phyloP scores from a whole-genome alignment of 2,329 filamentous ascomycete species.

The Aspergillus fumigatus region DNA sequence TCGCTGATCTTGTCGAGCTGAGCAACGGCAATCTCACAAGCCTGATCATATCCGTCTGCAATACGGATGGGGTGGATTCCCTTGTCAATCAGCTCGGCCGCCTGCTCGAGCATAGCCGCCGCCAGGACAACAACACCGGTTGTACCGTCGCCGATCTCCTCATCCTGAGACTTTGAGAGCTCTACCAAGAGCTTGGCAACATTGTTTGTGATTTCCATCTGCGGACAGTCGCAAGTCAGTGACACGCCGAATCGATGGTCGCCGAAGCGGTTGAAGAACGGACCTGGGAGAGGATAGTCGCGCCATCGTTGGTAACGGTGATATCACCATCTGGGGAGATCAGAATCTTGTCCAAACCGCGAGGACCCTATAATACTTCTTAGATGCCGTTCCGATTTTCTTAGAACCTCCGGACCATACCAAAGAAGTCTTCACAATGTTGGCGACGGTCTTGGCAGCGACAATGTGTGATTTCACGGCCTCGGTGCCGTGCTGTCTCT shows the following conservation, averaged over 20 bases:
- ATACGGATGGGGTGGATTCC: slow-evolving; percentile 98
- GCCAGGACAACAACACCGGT: slow-evolving; percentile 96
- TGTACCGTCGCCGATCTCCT: slow-evolving; percentile 97
- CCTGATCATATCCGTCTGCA: slow-evolving; percentile 95
- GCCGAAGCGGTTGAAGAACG: slow-evolving; percentile 12
- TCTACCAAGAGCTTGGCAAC: slow-evolving; percentile 95
- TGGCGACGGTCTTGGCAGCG: slow-evolving; percentile 90
- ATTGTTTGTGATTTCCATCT: slow-evolving; percentile 99
- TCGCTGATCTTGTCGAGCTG: slow-evolving; percentile 94
- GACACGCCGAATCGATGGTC: slow-evolving; percentile 4
- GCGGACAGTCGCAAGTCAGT: slow-evolving; percentile 16
- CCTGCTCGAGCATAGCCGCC: slow-evolving; percentile 91
- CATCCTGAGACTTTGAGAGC: slow-evolving; percentile 96
- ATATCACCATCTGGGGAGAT: slow-evolving; percentile 99
- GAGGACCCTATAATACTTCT: slow-evolving; percentile 59
- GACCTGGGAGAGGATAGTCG: slow-evolving; percentile 82
- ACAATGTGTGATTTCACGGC: slow-evolving; percentile 98
- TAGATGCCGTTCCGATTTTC: slow-evolving; percentile 2
- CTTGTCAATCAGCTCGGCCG: slow-evolving; percentile 97
- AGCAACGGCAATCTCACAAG: slow-evolving; percentile 91
- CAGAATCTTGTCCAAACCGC: slow-evolving; percentile 97
- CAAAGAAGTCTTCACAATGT: slow-evolving; percentile 95
- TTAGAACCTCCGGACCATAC: slow-evolving; percentile 35
- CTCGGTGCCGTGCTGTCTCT: slow-evolving; percentile 91
- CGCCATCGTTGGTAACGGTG: slow-evolving; percentile 97